phyloP scores from a whole-genome alignment of 768 basidiomycete species.

The Pisolithus tinctorius region DNA sequence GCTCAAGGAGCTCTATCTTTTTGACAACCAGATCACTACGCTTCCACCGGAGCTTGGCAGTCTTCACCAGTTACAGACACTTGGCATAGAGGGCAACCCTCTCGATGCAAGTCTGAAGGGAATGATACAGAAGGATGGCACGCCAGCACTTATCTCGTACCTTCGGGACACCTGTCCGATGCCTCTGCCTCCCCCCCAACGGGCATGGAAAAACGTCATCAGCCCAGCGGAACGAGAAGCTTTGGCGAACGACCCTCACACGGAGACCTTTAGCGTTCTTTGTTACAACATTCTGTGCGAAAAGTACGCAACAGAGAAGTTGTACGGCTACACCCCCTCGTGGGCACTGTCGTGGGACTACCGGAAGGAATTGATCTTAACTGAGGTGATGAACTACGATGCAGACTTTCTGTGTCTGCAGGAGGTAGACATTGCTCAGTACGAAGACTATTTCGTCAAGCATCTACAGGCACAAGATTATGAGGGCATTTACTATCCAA shows the following conservation, averaged over 20 bases:
- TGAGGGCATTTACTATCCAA: slow-evolving; percentile 87
- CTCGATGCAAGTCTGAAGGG: slow-evolving; percentile 69
- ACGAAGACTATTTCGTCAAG: slow-evolving; percentile 83
- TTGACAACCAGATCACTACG: slow-evolving; percentile 88
- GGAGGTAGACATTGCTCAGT: slow-evolving; percentile 90
- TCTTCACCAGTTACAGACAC: slow-evolving; percentile 83
- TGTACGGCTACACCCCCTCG: slow-evolving; percentile 94
- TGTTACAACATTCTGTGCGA: slow-evolving; percentile 96
- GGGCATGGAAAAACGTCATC: slow-evolving; percentile 66
- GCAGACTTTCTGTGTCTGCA: slow-evolving; percentile 93
- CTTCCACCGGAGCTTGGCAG: slow-evolving; percentile 86
- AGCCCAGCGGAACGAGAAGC: slow-evolving; percentile 53
- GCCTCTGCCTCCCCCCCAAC: slow-evolving; percentile 72
- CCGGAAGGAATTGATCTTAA: slow-evolving; percentile 80
- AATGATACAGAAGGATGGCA: slow-evolving; percentile 94
- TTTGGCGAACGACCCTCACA: slow-evolving; percentile 51
- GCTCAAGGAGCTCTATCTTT: slow-evolving; percentile 88
- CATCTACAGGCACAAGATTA: slow-evolving; percentile 71
- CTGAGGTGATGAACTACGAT: slow-evolving; percentile 73
- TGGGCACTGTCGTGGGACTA: slow-evolving; percentile 98
- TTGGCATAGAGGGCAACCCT: slow-evolving; percentile 98
- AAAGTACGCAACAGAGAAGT: slow-evolving; percentile 74
- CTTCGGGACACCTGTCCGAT: slow-evolving; percentile 92
- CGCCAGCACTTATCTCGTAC: slow-evolving; percentile 76
- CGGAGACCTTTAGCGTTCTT: slow-evolving; percentile 75